Evolutionary conservation across 2,329 filamentous ascomycete species (phyloP).

Genomic region (Chaetoscypha palmicola): DNA sequence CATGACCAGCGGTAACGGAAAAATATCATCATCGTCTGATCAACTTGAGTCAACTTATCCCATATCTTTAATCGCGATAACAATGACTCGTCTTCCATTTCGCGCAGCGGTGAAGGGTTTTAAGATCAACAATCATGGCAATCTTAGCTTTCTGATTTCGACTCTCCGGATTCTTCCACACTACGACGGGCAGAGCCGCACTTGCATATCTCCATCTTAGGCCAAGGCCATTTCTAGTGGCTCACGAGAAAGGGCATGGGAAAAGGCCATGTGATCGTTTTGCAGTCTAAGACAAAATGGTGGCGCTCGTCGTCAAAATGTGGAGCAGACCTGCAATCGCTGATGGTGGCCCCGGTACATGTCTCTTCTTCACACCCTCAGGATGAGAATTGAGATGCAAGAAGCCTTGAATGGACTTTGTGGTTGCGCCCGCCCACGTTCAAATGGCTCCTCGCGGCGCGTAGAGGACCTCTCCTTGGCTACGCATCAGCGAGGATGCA

Average conservation of each 20-base stretch:
- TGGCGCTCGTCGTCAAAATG: neutral
- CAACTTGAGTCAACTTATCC: neutral
- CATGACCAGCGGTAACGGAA: neutral
- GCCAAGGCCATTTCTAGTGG: no score
- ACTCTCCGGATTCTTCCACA: neutral
- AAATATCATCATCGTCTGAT: no score
- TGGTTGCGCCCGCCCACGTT: neutral
- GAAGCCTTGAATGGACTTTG: no score
- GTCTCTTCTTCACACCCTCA: neutral
- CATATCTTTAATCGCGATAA: neutral
- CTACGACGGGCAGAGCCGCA: constrained; percentile 1
- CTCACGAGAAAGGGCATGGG: no score
- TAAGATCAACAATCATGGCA: neutral
- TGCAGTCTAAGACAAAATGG: neutral
- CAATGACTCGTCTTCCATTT: neutral
- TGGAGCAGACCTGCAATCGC: neutral
- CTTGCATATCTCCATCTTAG: constrained; percentile 3
- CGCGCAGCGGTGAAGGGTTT: neutral
- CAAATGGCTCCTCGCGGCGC: neutral
- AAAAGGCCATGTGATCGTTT: neutral
- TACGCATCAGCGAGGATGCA: neutral
- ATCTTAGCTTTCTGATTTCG: neutral
- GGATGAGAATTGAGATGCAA: no score
- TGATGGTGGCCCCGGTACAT: neutral
- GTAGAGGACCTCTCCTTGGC: neutral